Conservation (phyloP, 352 stramenopile species). For the Phytophthora pisi region DNA sequence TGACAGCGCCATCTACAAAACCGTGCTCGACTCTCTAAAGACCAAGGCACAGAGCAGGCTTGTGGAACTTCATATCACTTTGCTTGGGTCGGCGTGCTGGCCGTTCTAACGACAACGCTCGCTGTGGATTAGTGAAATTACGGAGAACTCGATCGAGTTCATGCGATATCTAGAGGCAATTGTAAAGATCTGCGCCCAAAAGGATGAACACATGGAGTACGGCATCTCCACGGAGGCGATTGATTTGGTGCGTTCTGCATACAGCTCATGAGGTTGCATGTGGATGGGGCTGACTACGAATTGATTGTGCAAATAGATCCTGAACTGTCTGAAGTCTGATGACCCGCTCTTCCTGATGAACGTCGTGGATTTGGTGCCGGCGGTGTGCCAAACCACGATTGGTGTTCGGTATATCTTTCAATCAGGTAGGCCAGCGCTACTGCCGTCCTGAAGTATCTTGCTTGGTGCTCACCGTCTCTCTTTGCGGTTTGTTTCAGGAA, state of each 20-base stretch:
- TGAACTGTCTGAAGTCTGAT: slow-evolving; percentile 75
- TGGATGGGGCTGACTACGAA: slow-evolving; percentile 9
- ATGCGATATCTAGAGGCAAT: slow-evolving; percentile 83
- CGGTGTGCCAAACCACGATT: slow-evolving; percentile 65
- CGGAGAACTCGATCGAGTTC: slow-evolving; percentile 67
- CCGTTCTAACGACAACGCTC: slow-evolving; percentile 15
- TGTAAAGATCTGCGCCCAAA: slow-evolving; percentile 62
- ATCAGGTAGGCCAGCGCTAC: slow-evolving; percentile 52
- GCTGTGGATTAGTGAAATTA: slow-evolving; percentile 37
- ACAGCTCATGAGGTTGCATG: not conserved
- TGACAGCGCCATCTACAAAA: slow-evolving; percentile 46
- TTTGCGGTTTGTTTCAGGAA: slow-evolving; percentile 38
- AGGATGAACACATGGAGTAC: slow-evolving; percentile 66
- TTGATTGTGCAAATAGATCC: slow-evolving; percentile 45
- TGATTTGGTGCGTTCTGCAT: slow-evolving; percentile 42
- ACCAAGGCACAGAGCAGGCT: slow-evolving; percentile 55
- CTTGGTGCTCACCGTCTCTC: slow-evolving; percentile 12
- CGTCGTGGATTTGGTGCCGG: slow-evolving; percentile 78
- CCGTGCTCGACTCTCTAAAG: slow-evolving; percentile 59
- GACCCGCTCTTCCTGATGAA: slow-evolving; percentile 88
- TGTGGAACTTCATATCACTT: slow-evolving; percentile 1
- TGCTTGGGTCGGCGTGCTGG: not conserved
- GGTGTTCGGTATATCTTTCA: slow-evolving; percentile 81
- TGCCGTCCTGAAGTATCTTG: not conserved
- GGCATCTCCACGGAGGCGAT: slow-evolving; percentile 48